Evolutionary conservation across 148 eudicot genomes (phyloP), one percentile per base, ranked within the genome.

Genomic region (Rheum nobile): DNA sequence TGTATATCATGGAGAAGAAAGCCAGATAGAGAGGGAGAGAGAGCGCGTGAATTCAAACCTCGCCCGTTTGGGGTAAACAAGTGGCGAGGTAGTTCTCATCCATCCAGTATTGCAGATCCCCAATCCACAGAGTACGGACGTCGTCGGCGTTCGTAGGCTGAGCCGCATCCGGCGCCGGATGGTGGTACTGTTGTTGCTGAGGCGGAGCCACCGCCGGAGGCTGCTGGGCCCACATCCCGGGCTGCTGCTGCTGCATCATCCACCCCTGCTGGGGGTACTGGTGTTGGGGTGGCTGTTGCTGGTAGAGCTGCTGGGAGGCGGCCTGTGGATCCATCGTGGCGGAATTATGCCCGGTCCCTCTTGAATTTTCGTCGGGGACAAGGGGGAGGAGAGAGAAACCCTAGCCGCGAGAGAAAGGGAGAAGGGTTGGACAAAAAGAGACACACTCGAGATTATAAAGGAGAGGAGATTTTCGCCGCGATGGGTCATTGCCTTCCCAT

Each of bases 51-150:
- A 42, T 2, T 0, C 2, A 52, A 75, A 94, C 98, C 98, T 94
- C 98, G 76, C 91, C 92, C n/a, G 89, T 59, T 21, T 78, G 79
- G 24, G 79, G 82, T 37, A 94, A 94, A 67, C 90, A 88, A 28
- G 46, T 73, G 1, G 63, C 41, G 14, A 94, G 74, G 71, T 91
- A 94, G 50, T 78, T 74, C 83, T 94, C 98, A 19, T 94, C 98
- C 98, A 94, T 94, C 90, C 93, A 89, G 48, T 84, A 85, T 85
- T 85, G 92, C 26, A 94, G 87, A 88, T 91, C 95, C 4, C 98
- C 98, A 76, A 94, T 94, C 98, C 97, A 94, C 2, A 94, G 83
- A 5, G 96, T 85, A 3, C 91, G 82, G 50, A 87, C 81, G 74
- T 86, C 98, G 5, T 90, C 95, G 4, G 88, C 80, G 31, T 67